These are phyloP conservation scores for Solanum dulcamara DNA, from an alignment of 257 asterid species.

Conservation along the genomic window DNA sequence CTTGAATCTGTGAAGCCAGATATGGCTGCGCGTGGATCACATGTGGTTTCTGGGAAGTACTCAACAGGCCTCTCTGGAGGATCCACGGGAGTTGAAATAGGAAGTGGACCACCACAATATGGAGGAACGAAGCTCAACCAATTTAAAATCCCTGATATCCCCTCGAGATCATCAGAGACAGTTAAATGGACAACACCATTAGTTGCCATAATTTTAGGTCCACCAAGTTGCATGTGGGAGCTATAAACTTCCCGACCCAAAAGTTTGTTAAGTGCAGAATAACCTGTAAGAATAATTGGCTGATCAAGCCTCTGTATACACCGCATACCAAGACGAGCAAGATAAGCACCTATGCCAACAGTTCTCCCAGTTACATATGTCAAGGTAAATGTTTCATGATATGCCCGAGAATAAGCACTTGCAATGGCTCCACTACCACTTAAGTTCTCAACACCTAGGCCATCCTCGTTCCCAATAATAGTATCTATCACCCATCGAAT, in stretches of 20 bases:
- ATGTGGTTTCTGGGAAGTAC: slow-evolving; percentile 72
- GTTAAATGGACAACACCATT: slow-evolving; percentile 97
- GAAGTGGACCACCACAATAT: slow-evolving; percentile 83
- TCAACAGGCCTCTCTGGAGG: slow-evolving; percentile 67
- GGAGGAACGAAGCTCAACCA: slow-evolving; percentile 95
- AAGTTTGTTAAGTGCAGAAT: slow-evolving; percentile 92
- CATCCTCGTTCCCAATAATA: slow-evolving; percentile 84
- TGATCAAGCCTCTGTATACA: slow-evolving; percentile 95
- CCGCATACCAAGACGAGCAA: slow-evolving; percentile 96
- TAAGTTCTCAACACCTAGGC: slow-evolving; percentile 74
- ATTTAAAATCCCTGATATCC: slow-evolving; percentile 69
- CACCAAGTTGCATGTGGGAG: slow-evolving; percentile 99
- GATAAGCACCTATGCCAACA: slow-evolving; percentile 96
- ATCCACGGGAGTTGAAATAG: slow-evolving; percentile 51
- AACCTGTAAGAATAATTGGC: slow-evolving; percentile 92
- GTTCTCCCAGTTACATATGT: slow-evolving; percentile 95
- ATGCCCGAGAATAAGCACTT: slow-evolving; percentile 88
- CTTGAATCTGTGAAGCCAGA: slow-evolving; percentile 50
- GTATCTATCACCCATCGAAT: slow-evolving; percentile 83
- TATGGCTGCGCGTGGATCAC: slow-evolving; percentile 98
- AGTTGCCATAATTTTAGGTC: slow-evolving; percentile 98
- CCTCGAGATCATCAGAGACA: slow-evolving; percentile 95
- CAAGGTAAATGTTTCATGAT: slow-evolving; percentile 80
- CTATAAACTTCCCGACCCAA: slow-evolving; percentile 93
- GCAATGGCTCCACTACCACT: slow-evolving; percentile 99